Conservation (phyloP, 2,329 filamentous ascomycete species). For the Fonsecaea monophora region DNA sequence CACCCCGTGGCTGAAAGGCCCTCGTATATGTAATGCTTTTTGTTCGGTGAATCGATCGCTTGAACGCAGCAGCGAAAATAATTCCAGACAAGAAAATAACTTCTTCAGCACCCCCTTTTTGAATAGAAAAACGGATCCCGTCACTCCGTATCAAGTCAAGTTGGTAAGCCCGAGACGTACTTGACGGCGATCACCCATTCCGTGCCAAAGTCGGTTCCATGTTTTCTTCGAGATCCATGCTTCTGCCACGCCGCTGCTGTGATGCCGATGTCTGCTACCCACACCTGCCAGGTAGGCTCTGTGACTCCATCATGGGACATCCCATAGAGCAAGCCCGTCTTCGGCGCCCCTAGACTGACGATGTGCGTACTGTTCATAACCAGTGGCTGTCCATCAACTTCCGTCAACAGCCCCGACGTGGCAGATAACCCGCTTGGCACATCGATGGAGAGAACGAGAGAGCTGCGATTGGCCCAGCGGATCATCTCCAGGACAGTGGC, state of each 20-base stretch:
- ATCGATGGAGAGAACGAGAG: conserved; percentile 81
- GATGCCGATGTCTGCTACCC: conserved; percentile 82
- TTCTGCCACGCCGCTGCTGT: conserved; percentile 42
- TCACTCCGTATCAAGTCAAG: background rate
- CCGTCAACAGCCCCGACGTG: conserved; percentile 57
- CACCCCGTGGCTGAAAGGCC: background rate
- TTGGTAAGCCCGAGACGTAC: conserved; percentile 28
- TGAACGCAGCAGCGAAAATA: conserved; percentile 5
- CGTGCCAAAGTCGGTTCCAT: conserved; percentile 86
- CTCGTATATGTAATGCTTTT: background rate
- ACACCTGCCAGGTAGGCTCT: conserved; percentile 70
- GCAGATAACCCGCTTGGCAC: conserved; percentile 74
- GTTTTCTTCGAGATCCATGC: conserved; percentile 60
- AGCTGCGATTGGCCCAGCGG: conserved; percentile 81
- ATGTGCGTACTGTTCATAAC: conserved; percentile 84
- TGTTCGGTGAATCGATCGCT: background rate
- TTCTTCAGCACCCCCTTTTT: background rate
- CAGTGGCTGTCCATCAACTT: conserved; percentile 75
- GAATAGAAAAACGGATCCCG: background rate
- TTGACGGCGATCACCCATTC: conserved; percentile 73
- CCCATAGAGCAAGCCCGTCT: conserved; percentile 80
- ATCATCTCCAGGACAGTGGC: conserved; percentile 86
- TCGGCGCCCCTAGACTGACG: conserved; percentile 84
- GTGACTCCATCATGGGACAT: conserved; percentile 62
- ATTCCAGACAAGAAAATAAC: background rate